Base-by-base conservation (phyloP, 2,329 filamentous ascomycete genomes). In the Aspergillus sp. region DNA sequence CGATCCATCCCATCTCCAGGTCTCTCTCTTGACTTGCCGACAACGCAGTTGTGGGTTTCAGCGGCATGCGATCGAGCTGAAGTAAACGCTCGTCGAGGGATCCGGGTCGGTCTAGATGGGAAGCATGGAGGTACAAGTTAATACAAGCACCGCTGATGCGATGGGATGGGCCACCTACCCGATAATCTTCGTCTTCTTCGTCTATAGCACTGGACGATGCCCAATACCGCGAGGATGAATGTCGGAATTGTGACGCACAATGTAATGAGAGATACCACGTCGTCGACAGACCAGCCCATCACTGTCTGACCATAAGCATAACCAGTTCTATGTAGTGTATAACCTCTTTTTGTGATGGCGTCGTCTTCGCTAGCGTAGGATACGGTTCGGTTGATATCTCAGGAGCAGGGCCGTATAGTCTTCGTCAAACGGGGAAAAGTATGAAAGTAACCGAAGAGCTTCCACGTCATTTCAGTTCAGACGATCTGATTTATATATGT, bases 171-270 rank as follows among this genome's bases (percentile, higher is more conserved):
- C 11, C 6, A 31, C 15, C 3, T 30, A 54, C 38, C 43, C 17
- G n/a, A 9, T 48, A 17, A 25, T 34, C 28, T 5, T 17, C 34
- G 15, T 11, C 34, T 22, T n/a, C 15, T 4, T 9, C 34, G 30
- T 25, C 22, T 46, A n/a, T 48, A 25, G 19, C 43, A 55, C 8
- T 22, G 34, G 2, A 55, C 4, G 2, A 55, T 34, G 3, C 43
- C 53, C 28, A 25, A 48, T 17, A 55, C 9, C 5, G 53, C 28
- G 11, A 55, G 30, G 19, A 55, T 23, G 28, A 55, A 55, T 4
- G 53, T 55, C n/a, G 53, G 53, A 9, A 55, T 48, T 7, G 53
- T 34, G 17, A 48, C 34, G 53, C 43, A 34, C 53, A 55, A 31
- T 17, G 53, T 55, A 9, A 55, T 55, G 13, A 55, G 47, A 48